Evolutionary conservation across 805 yeast species (phyloP).

Genomic region (Komagataella phaffii): DNA sequence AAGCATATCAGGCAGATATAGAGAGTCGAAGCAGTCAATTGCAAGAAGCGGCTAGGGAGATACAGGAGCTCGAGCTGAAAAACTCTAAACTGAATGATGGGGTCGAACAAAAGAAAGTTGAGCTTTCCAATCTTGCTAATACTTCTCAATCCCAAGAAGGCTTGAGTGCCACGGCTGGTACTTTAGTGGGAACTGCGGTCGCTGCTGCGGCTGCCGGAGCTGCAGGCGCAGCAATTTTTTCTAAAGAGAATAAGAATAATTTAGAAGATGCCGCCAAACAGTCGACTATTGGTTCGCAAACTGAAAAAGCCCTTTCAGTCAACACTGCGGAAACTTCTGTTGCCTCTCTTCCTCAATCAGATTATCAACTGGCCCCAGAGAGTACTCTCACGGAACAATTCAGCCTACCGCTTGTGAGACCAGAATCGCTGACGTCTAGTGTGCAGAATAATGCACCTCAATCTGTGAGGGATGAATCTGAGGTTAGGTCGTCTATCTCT

Average conservation of each 20-base stretch:
- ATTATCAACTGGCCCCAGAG: slow-evolving; percentile 26
- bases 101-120: background rate
- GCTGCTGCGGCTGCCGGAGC: background rate
- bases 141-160: background rate
- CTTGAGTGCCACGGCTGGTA: background rate
- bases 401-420: slow-evolving; percentile 38
- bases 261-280: slow-evolving; percentile 5
- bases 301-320: background rate
- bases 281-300: background rate
- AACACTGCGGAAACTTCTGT: slow-evolving; percentile 25
- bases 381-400: slow-evolving; percentile 9
- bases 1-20: background rate
- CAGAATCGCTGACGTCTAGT: slow-evolving; percentile 78
- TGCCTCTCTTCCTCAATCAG: slow-evolving; percentile 34
- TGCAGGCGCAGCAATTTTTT: background rate
- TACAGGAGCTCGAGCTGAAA: background rate
- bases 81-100: background rate
- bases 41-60: background rate
- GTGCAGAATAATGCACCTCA: slow-evolving; percentile 87
- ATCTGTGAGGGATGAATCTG: slow-evolving; percentile 73
- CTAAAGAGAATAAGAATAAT: slow-evolving; percentile 3
- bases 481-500: slow-evolving; percentile 21
- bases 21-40: background rate
- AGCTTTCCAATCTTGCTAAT: background rate
- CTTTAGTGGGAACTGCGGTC: background rate